Percentiles rank a stretch among this genome's conserved stretches.
These are phyloP conservation scores for Hericium alpestre DNA, from an alignment of 768 basidiomycete species.

Conservation along the genomic window DNA sequence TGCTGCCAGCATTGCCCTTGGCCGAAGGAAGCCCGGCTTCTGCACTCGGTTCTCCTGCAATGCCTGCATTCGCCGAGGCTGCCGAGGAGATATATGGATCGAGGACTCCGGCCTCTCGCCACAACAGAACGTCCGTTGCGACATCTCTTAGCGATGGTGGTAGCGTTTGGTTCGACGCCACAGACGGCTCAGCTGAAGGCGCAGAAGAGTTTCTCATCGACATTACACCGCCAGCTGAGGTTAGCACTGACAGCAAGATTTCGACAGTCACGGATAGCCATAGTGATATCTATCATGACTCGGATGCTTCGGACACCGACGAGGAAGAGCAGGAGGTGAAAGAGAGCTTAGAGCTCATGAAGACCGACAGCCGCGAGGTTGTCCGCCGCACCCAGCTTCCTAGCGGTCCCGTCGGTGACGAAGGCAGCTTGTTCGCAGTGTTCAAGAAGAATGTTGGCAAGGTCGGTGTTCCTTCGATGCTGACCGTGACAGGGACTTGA, in stretches of 20 bases:
- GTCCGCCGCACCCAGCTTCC: slow-evolving; percentile 49
- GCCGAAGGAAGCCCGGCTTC: slow-evolving; percentile 17
- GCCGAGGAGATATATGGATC: slow-evolving; percentile 36
- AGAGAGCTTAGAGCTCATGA: slow-evolving; percentile 20
- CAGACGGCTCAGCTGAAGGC: slow-evolving; percentile 41
- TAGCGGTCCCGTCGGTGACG: slow-evolving; percentile 51
- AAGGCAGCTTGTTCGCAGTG: slow-evolving; percentile 74
- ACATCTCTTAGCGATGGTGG: slow-evolving; percentile 18
- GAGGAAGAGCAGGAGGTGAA: slow-evolving; percentile 41
- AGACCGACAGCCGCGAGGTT: slow-evolving; percentile 14
- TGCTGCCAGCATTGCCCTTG: slow-evolving; percentile 9
- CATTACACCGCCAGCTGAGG: slow-evolving; percentile 17
- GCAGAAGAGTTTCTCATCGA: slow-evolving; percentile 60
- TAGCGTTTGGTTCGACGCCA: slow-evolving; percentile 73
- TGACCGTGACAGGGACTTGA: background rate
- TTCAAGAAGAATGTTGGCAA: slow-evolving; percentile 86
- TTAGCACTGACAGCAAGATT: slow-evolving; percentile 18
- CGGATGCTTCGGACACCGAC: slow-evolving; percentile 41
- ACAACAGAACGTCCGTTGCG: slow-evolving; percentile 15
- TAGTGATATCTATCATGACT: slow-evolving; percentile 37
- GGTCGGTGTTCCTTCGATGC: slow-evolving; percentile 27
- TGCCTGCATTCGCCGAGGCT: slow-evolving; percentile 27
- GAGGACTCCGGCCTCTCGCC: slow-evolving; percentile 7
- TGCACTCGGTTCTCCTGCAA: slow-evolving; percentile 18
- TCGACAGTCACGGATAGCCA: slow-evolving; percentile 27